Evolutionary conservation across 345 rosid species (phyloP).

Genomic region (Clausena lansium): DNA sequence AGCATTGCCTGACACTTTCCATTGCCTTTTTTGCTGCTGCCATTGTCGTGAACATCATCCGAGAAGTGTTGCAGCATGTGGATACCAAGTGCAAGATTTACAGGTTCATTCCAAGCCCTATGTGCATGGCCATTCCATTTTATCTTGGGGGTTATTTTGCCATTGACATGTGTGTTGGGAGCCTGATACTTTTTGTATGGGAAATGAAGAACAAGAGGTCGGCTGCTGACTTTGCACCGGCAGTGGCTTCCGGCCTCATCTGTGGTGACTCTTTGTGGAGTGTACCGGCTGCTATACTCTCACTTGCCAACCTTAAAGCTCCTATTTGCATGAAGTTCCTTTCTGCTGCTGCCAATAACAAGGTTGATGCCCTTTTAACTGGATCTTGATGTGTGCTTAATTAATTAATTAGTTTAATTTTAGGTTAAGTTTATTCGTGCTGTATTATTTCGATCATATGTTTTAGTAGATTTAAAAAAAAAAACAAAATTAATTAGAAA

Average conservation of each 20-base stretch:
- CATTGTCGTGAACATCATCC: slow-evolving; percentile 41
- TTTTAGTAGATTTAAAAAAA: neutral
- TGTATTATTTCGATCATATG: neutral
- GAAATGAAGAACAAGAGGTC: slow-evolving; percentile 43
- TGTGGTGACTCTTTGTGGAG: slow-evolving; percentile 93
- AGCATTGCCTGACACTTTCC: slow-evolving; percentile 56
- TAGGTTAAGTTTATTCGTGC: neutral
- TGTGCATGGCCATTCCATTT: slow-evolving; percentile 98
- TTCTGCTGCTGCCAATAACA: slow-evolving; percentile 45
- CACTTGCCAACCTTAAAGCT: slow-evolving; percentile 60
- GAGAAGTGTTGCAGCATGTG: slow-evolving; percentile 24
- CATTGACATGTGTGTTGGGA: slow-evolving; percentile 88
- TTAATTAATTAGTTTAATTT: neutral
- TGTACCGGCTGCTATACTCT: slow-evolving; percentile 79
- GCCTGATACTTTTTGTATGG: slow-evolving; percentile 76
- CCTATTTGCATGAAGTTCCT: slow-evolving; percentile 96
- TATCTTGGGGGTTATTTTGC: slow-evolving; percentile 83
- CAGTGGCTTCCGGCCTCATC: slow-evolving; percentile 84
- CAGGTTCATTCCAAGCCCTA: slow-evolving; percentile 79
- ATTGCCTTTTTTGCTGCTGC: slow-evolving; percentile 51
- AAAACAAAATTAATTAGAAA: too few species aligned
- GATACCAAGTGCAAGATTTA: slow-evolving; percentile 35
- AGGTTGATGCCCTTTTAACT: slow-evolving; percentile 52
- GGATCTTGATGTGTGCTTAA: slow-evolving; percentile 6
- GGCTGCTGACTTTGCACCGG: slow-evolving; percentile 60